Evolutionary conservation across 2,329 filamentous ascomycete species (phyloP).

Genomic region (Scedosporium boydii): DNA sequence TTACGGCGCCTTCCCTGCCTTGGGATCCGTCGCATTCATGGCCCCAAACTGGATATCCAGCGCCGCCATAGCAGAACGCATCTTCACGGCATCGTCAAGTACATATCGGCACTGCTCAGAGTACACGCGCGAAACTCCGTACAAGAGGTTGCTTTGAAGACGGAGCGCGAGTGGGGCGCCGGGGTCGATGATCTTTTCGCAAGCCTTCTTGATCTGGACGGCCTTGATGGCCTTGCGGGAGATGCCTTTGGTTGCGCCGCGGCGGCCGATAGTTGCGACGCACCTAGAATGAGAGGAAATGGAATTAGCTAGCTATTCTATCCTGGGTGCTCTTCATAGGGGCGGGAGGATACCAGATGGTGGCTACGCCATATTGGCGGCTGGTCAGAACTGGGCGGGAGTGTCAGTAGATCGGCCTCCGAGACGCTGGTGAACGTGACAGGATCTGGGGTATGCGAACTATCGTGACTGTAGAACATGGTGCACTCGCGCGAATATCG

Average conservation of each 20-base stretch:
- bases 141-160: conserved; percentile 80
- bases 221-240: conserved; percentile 79
- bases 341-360: conserved; percentile 65
- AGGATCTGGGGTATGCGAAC: conserved; percentile 40
- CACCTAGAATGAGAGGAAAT: conserved; percentile 49
- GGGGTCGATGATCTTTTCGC: conserved; percentile 72
- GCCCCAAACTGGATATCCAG: conserved; percentile 41
- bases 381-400: conserved; percentile 61
- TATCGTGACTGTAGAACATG: conserved; percentile 97
- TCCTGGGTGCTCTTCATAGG: background rate
- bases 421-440: background rate
- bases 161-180: conserved; percentile 82
- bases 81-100: conserved; percentile 67
- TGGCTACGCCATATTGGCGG: conserved; percentile 84
- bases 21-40: conserved; percentile 46
- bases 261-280: conserved; percentile 72
- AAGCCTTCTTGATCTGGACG: conserved; percentile 80
- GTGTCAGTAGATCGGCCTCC: conserved; percentile 13
- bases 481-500: conserved; percentile 8
- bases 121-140: conserved; percentile 77
- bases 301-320: conserved; percentile 6
- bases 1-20: conserved; percentile 64
- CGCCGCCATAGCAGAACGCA: conserved; percentile 62
- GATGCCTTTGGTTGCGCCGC: conserved; percentile 60
- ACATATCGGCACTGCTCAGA: conserved; percentile 81